Conservation (phyloP, 257 asterid genomes). For the Rehmannia glutinosa region DNA sequence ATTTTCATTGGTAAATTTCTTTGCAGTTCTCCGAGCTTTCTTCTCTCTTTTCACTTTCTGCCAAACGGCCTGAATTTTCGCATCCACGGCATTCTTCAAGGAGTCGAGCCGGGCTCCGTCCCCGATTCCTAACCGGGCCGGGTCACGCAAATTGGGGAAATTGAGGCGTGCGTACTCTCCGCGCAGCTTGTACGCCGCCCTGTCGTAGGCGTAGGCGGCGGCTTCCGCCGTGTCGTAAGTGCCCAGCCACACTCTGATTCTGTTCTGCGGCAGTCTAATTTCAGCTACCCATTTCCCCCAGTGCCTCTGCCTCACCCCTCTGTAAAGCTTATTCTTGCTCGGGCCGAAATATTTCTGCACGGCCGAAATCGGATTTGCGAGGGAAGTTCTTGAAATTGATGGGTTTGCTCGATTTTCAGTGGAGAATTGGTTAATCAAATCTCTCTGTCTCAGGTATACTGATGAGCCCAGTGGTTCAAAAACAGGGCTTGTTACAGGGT, state of each 20-base stretch:
- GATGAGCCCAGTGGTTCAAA: constrained; percentile 53
- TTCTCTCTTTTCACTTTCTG: constrained; percentile 59
- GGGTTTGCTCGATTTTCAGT: not conserved
- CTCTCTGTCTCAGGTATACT: constrained; percentile 55
- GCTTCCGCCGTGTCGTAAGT: constrained; percentile 74
- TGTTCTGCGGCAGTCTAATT: constrained; percentile 43
- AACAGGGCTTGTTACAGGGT: constrained; percentile 19
- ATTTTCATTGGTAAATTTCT: constrained; percentile 9
- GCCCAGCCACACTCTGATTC: constrained; percentile 50
- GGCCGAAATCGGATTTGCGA: no score
- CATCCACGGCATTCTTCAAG: constrained; percentile 59
- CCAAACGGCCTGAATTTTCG: constrained; percentile 63
- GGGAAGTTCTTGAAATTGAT: not conserved
- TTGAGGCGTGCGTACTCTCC: constrained; percentile 50
- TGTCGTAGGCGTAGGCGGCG: constrained; percentile 68
- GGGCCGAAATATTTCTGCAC: constrained; percentile 24
- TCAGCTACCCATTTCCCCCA: constrained; percentile 61
- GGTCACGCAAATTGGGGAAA: constrained; percentile 42
- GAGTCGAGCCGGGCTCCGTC: constrained; percentile 35
- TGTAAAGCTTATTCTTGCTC: constrained; percentile 41
- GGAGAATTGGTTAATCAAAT: constrained; percentile 42
- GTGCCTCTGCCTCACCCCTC: constrained; percentile 55
- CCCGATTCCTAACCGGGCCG: constrained; percentile 45
- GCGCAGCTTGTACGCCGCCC: constrained; percentile 49
- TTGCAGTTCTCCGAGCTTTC: constrained; percentile 27